A percentile compares a stretch with the other conserved stretches of the same genome.
phyloP scores from a whole-genome alignment of 2,329 filamentous ascomycete genomes.

The Apiospora sp. region DNA sequence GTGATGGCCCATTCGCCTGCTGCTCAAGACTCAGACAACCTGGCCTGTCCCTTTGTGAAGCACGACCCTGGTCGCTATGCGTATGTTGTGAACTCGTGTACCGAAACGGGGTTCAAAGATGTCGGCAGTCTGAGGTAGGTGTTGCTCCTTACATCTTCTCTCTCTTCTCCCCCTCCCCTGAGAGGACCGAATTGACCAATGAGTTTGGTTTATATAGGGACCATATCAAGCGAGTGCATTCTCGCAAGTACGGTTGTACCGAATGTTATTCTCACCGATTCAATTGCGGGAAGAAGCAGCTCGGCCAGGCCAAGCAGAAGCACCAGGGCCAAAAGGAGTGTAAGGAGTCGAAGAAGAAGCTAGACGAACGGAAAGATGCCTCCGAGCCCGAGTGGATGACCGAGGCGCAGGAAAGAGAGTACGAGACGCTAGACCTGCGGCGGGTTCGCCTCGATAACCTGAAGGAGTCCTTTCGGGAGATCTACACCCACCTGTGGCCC shows the following conservation, averaged over 20 bases:
- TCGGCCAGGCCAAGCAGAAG: not conserved
- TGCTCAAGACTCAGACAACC: not conserved
- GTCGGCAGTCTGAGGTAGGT: constrained; percentile 10
- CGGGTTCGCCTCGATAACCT: not conserved
- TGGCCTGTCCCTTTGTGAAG: constrained; percentile 14
- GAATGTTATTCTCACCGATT: not conserved
- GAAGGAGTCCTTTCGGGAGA: not conserved
- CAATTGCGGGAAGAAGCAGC: not conserved
- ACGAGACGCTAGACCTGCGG: constrained; percentile 2
- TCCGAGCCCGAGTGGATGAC: constrained; percentile 21
- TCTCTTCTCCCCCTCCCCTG: too few relatives aligned
- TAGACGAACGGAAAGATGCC: not conserved
- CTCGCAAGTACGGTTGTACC: constrained; percentile 11
- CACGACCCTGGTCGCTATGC: not conserved
- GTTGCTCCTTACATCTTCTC: not conserved
- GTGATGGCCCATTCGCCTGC: not conserved
- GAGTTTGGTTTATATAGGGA: not conserved
- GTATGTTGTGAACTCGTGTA: not conserved
- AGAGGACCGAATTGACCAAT: not conserved
- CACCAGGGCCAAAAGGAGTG: not conserved
- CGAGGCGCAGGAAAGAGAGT: constrained; percentile 7
- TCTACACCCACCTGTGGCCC: constrained; percentile 12
- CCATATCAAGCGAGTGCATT: constrained; percentile 20
- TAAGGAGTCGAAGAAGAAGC: not conserved
- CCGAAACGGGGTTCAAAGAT: constrained; percentile 12